A percentile compares a stretch with the other conserved stretches of the same genome.
These are phyloP conservation scores for Pythium sukuiense DNA, from an alignment of 352 stramenopile genomes.

Conservation along the genomic window DNA sequence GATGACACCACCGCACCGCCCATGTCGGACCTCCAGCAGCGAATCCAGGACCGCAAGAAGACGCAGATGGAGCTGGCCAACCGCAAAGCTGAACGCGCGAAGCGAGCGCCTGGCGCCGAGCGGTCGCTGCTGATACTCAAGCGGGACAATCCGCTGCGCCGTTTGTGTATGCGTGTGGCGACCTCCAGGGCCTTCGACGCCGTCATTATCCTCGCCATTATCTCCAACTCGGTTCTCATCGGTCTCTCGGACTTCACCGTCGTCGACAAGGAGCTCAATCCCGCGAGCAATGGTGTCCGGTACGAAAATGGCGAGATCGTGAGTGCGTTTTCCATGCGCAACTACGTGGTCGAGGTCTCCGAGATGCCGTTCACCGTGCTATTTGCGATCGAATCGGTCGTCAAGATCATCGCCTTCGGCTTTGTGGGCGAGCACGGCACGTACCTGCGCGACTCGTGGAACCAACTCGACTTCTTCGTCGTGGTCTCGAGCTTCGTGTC, in stretches of 20 bases:
- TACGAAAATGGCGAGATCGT: constrained; percentile 44
- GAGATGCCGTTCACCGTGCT: constrained; percentile 86
- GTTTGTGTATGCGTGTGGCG: constrained; percentile 47
- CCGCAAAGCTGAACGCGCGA: constrained; percentile 20
- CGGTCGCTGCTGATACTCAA: constrained; percentile 47
- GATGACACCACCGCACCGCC: not conserved
- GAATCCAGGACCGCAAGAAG: constrained; percentile 33
- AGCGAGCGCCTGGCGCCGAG: constrained; percentile 49
- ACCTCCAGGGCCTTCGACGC: constrained; percentile 74
- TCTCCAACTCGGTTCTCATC: constrained; percentile 87
- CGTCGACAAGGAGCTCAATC: constrained; percentile 63
- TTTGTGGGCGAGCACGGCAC: constrained; percentile 54
- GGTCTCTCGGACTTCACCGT: constrained; percentile 83
- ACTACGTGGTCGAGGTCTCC: constrained; percentile 65
- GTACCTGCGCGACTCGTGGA: constrained; percentile 89
- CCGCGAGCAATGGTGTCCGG: constrained; percentile 43
- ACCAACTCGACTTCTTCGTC: constrained; percentile 92
- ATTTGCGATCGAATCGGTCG: constrained; percentile 83
- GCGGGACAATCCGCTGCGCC: constrained; percentile 48
- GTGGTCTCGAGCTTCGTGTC: constrained; percentile 76
- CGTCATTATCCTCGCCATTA: constrained; percentile 86
- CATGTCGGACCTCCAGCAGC: constrained; percentile 32
- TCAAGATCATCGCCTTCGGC: constrained; percentile 93
- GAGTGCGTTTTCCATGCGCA: constrained; percentile 42
- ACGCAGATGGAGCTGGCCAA: constrained; percentile 27